Base-by-base conservation (phyloP, 805 yeast genomes). In the Saccharomycopsis guyanensis region DNA sequence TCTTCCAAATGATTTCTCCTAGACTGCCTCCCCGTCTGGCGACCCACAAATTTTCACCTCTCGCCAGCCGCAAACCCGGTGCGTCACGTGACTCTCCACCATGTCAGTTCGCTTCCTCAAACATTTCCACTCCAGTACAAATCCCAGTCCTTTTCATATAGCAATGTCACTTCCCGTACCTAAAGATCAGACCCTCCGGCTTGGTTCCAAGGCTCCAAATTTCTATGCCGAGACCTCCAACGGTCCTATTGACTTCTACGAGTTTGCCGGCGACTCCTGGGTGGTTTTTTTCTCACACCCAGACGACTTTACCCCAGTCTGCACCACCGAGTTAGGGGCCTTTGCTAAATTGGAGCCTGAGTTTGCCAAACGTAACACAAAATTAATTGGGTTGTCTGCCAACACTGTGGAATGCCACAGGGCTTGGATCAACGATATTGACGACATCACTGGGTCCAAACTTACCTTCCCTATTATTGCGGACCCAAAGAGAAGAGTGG, bases 321-420 rank as follows among this genome's bases (percentile, higher is more conserved):
- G 88, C 62, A 82, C 87, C 53, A 82, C 88, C 43, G 88, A 82
- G 63, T 69, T 82, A 50, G 87, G 87, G 53, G 87, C 86, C 5
- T 80, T 82, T 58, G 81, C 86, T 53, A 74, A 76, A 59, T 67
- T 82, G 59, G 78, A 80, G 59, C 82, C 83, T 12, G 86, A 81
- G 60, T 82, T 82, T 59, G 69, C 69, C 55, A 72, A 75, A 61
- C 71, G 86, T 61, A 74, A 75, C 47, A 80, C 80, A 46, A 79
- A 80, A 58, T 68, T 82, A 59, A 73, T 82, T 59, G 87, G 86
- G 33, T 67, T 82, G 50, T 78, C 84, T 27, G 81, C 84, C 46
- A 81, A 82, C 61, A 75, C 69, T 32, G 68, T 76, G 25, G 75
- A 72, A 32, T 73, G 81, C 42, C 87, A 82, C 66, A 65, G 69